Base-by-base conservation (phyloP, 768 basidiomycete genomes). In the Boletus huronensis region DNA sequence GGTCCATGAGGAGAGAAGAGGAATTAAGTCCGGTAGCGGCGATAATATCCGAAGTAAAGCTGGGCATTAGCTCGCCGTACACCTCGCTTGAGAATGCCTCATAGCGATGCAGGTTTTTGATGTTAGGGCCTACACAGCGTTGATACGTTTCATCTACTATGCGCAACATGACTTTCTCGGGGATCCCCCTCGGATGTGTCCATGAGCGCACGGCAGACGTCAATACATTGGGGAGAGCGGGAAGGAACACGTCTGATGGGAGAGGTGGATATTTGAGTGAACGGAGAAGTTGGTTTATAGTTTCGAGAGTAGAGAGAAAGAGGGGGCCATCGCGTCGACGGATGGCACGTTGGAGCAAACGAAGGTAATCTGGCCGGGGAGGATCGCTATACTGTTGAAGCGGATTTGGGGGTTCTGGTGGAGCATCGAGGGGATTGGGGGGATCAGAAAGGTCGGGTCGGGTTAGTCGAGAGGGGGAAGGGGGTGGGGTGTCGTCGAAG, bases 101-200 rank as follows among this genome's bases (percentile, higher is more conserved):
- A 69, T 98, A 95, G 60, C 85, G 82, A 64, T 81, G 85, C 50
- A 98, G 78, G 53, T 79, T 81, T 49, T 83, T 82, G n/a, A 94
- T 83, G 62, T 90, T 83, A 0, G 97, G 97, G 6, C 95, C 95
- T 1, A 98, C 94, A 17, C 85, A 83, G 26, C 97, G 83, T 65
- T 98, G 93, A 64, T 99, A 98, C 35, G 87, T 90, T 75, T 98
- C 93, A 41, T 94, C 93, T 49, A 90, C 78, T 45, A 96, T 81
- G 39, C 87, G 84, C 74, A 84, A 78, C 53, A 88, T 75, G 2
- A 94, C 80, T 32, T 80, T 77, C 44, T 82, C 75, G 0, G 85
- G 88, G 26, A 94, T 66, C 3, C 82, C 84, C 1, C 63, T 72
- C 19, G 59, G 40, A 26, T 53, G 35, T 44, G 53, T 23, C 86